Evolutionary conservation across 805 yeast genomes (phyloP).

Genomic region (Wickerhamiella azymoides): DNA sequence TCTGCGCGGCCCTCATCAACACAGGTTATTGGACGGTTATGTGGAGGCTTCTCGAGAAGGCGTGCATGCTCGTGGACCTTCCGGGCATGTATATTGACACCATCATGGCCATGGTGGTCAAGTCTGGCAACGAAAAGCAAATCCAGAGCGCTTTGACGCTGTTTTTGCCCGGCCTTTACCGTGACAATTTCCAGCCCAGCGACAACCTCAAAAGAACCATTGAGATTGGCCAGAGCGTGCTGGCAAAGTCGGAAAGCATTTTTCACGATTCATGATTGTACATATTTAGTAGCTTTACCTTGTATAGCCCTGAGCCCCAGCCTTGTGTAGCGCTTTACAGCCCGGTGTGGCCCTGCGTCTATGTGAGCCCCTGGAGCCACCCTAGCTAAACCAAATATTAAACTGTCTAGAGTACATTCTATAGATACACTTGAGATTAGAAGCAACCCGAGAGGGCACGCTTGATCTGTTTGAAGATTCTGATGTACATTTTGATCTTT

Average conservation of each 20-base stretch:
- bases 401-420: too few relatives aligned
- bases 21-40: slow-evolving; percentile 19
- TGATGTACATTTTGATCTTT: slow-evolving; percentile 9
- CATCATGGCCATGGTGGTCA: slow-evolving; percentile 21
- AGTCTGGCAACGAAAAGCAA: slow-evolving; percentile 20
- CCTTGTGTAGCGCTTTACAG: too few relatives aligned
- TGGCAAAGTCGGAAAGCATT: background rate
- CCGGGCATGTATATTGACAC: slow-evolving; percentile 16
- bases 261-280: background rate
- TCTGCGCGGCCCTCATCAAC: slow-evolving; percentile 21
- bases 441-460: slow-evolving; percentile 13
- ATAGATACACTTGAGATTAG: background rate
- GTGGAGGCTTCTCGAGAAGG: slow-evolving; percentile 22
- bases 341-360: too few relatives aligned
- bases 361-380: too few relatives aligned
- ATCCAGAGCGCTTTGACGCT: slow-evolving; percentile 17
- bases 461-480: slow-evolving; percentile 16
- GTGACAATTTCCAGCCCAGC: slow-evolving; percentile 9
- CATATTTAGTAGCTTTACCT: background rate
- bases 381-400: too few relatives aligned
- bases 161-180: slow-evolving; percentile 15
- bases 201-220: slow-evolving; percentile 10
- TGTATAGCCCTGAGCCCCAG: background rate
- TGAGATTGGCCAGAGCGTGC: slow-evolving; percentile 7
- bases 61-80: slow-evolving; percentile 12